Evolutionary conservation across 2,329 filamentous ascomycete genomes (phyloP), one percentile per base, ranked within the genome.

Genomic region (Cytospora paraplurivora): DNA sequence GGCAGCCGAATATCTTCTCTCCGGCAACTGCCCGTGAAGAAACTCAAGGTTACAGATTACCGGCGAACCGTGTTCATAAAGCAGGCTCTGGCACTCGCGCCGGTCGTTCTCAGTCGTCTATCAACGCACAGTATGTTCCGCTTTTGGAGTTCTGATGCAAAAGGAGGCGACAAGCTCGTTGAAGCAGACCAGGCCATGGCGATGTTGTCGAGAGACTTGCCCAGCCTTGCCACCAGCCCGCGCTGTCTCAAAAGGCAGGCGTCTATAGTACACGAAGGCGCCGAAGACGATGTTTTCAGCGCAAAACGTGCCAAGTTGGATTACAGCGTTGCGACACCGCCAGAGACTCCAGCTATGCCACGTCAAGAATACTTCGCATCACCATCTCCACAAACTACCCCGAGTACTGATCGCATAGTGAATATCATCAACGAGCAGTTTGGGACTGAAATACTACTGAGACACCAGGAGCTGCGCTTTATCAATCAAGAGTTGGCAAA

Each of bases 401-500:
- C 44, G 5, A 34, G 44, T 51, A 64, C 61, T 58, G 62, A 61
- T 53, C 64, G 59, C 35, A 57, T 66, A 64, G 62, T 60, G 55
- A 57, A 64, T 54, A 64, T 66, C 54, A 90, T 98, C 73, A 89
- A 93, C 73, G 88, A 92, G 67, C 91, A 97, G 76, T 89, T 98
- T 75, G 91, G 93, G 72, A 85, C 95, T 68, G 93, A 97, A 79
- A 93, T 98, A 59, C 79, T 98, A 67, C 80, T 96, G 74, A 98
- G 97, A 81, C 95, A 99, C 77, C 88, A 95, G 72, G 95, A 99
- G 79, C 79, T 98, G 65, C 91, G 93, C 63, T 82, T 97, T 69
- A 97, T 98, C 75, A 92, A 98, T 73, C 93, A 97, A 77, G 95
- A 98, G 78, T 84, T 98, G 68, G 94, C 92, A 68, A 98, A 97